A percentile compares a stretch with the other conserved stretches of the same genome.
phyloP scores from a whole-genome alignment of 257 asterid genomes.

The Capsicum rhomboideum region DNA sequence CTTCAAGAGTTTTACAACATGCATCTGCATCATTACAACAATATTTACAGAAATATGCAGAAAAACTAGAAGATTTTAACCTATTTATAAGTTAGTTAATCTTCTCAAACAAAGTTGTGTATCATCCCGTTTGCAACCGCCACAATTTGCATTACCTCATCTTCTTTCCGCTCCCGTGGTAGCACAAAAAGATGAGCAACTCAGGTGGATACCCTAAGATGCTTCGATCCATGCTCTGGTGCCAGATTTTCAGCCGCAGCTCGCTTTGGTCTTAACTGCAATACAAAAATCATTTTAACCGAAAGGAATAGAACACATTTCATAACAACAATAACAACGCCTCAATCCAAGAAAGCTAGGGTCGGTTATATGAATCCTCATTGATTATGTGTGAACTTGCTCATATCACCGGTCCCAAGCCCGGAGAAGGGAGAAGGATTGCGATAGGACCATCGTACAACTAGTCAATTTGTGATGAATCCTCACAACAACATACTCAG shows the following conservation, averaged over 20 bases:
- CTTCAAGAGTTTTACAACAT: neutral
- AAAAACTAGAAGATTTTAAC: neutral
- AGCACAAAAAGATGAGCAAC: conserved; percentile 2
- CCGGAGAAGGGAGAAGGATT: neutral
- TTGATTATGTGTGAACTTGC: neutral
- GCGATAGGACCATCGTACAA: neutral
- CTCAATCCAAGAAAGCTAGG: neutral
- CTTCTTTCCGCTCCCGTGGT: neutral
- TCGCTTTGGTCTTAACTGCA: conserved; percentile 34
- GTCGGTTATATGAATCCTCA: neutral
- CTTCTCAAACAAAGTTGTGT: neutral
- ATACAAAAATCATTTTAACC: neutral
- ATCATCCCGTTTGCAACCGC: neutral
- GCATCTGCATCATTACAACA: neutral
- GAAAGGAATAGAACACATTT: neutral
- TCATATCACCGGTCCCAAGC: neutral
- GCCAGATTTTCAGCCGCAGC: conserved; percentile 34
- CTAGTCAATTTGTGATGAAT: neutral
- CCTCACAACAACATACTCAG: no score
- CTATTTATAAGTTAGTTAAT: neutral
- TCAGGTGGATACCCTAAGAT: conserved; percentile 18
- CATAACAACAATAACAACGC: neutral
- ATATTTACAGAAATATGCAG: neutral
- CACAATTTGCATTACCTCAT: neutral
- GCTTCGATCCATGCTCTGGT: conserved; percentile 26